Conservation (phyloP, 805 yeast genomes). For the Nakazawaea siamensis region DNA sequence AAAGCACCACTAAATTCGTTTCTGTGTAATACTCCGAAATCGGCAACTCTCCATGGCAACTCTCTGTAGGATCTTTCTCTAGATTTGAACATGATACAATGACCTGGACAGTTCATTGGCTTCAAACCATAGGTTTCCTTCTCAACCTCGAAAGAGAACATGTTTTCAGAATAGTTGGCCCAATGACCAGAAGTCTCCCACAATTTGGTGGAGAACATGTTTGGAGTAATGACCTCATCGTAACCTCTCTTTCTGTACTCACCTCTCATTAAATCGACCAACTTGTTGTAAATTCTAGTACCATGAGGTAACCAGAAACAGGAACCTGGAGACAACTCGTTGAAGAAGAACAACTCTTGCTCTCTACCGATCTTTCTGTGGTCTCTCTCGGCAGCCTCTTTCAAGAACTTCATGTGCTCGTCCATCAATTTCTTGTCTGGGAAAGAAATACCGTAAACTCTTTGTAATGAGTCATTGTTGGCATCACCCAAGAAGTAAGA, state of each 20-base stretch:
- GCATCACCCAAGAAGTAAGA: slow-evolving; percentile 95
- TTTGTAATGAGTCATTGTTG: slow-evolving; percentile 88
- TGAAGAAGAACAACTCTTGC: slow-evolving; percentile 91
- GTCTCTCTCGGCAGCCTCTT: slow-evolving; percentile 93
- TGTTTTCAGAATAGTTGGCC: slow-evolving; percentile 95
- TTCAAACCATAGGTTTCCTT: slow-evolving; percentile 91
- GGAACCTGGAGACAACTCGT: slow-evolving; percentile 96
- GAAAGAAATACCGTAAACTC: slow-evolving; percentile 96
- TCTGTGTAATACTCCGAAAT: slow-evolving; percentile 95
- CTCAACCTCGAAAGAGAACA: slow-evolving; percentile 95
- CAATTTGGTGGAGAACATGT: slow-evolving; percentile 93
- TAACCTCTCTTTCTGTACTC: slow-evolving; percentile 93
- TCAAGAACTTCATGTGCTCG: slow-evolving; percentile 87
- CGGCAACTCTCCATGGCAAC: slow-evolving; percentile 98
- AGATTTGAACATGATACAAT: slow-evolving; percentile 85
- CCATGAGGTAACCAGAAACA: slow-evolving; percentile 99
- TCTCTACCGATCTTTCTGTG: slow-evolving; percentile 96
- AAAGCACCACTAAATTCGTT: slow-evolving; percentile 95
- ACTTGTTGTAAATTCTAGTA: slow-evolving; percentile 88
- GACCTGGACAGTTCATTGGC: slow-evolving; percentile 93
- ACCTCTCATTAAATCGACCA: slow-evolving; percentile 67
- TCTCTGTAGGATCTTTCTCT: slow-evolving; percentile 95
- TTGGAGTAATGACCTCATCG: slow-evolving; percentile 98
- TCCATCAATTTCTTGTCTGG: slow-evolving; percentile 96
- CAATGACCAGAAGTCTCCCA: slow-evolving; percentile 99